Base-by-base conservation (phyloP, 139 green algal species). In the Picochlorum sp. region DNA sequence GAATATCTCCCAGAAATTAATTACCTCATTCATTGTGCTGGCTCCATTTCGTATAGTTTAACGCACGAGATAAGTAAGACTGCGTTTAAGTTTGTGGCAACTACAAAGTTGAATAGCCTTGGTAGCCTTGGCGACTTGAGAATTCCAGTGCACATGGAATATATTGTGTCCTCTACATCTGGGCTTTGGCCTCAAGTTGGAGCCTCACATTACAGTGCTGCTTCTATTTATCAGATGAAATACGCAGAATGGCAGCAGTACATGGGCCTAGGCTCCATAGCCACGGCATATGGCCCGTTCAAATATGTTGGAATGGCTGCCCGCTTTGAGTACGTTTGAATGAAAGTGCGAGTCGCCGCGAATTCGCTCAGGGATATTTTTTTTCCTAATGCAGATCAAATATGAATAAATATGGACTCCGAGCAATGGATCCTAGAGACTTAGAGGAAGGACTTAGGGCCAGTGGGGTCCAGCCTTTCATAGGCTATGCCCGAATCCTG, bases 161-260 rank as follows among this genome's bases (percentile, higher is more conserved):
- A 57, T 13, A 24, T 67, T n/a, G 68, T 76, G 7, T 69, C 57
- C 1, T 76, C 69, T 14, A 72, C 51, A 18, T 59, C 64, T 5
- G 45, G 63, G 1, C 36, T 78, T 9, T 78, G 70, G 70, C 63
- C 57, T 32, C 65, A 74, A 18, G 22, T 47, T 10, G 70, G 65
- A 1, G 55, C 53, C 5, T 53, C 39, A 7, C 60, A 80, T 33
- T 80, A 80, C 47, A 31, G 68, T 3, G 68, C 68, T 9, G 59
- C 53, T 3, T 76, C 76, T 33, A 31, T 28, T 39, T 49, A 37
- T 12, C 26, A 72, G 25, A 47, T 69, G 7, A 33, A 12, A 2
- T 3, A 67, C 1, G 67, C 66, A n/a, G 10, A 28, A 1, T 3
- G 16, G 2, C 22, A 30, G 31, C 50, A 62, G 18, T 16, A 20